These are phyloP conservation scores for Uronychia binucleata DNA, from an alignment of 73 alveolate genomes.

Conservation along the genomic window DNA sequence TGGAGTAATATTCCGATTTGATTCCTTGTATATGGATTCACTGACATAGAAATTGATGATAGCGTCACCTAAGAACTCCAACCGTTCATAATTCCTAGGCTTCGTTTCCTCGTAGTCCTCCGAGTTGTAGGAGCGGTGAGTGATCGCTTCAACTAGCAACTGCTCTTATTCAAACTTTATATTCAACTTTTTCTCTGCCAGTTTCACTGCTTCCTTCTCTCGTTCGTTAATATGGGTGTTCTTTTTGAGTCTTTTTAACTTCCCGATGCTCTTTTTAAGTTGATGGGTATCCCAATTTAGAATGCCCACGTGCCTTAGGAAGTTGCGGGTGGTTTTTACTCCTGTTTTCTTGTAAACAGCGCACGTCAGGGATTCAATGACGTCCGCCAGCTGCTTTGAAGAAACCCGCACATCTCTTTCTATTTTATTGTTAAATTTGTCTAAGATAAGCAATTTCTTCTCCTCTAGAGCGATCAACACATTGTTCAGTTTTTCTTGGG, in stretches of 20 bases:
- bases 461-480: too few species aligned
- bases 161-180: slow-evolving; percentile 18
- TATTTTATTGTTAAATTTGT: neutral
- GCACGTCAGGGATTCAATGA: slow-evolving; percentile 12
- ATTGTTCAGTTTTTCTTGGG: too few species aligned
- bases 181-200: slow-evolving; percentile 14
- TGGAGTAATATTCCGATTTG: slow-evolving; percentile 4
- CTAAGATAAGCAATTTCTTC: neutral
- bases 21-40: neutral
- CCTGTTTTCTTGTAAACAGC: slow-evolving; percentile 21
- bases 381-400: slow-evolving; percentile 11
- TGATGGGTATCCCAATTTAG: neutral
- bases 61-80: slow-evolving; percentile 89
- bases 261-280: too few species aligned
- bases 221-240: neutral
- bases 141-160: slow-evolving; percentile 38
- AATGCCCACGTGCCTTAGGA: neutral
- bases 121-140: slow-evolving; percentile 32
- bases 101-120: neutral
- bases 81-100: slow-evolving; percentile 69
- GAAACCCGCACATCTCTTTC: neutral
- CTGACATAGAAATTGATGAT: slow-evolving; percentile 70
- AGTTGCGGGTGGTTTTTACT: neutral
- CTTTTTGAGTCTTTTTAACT: too few species aligned
- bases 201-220: neutral